Evolutionary conservation across 2,329 filamentous ascomycete species (phyloP).

Genomic region (Fusarium papillatum): DNA sequence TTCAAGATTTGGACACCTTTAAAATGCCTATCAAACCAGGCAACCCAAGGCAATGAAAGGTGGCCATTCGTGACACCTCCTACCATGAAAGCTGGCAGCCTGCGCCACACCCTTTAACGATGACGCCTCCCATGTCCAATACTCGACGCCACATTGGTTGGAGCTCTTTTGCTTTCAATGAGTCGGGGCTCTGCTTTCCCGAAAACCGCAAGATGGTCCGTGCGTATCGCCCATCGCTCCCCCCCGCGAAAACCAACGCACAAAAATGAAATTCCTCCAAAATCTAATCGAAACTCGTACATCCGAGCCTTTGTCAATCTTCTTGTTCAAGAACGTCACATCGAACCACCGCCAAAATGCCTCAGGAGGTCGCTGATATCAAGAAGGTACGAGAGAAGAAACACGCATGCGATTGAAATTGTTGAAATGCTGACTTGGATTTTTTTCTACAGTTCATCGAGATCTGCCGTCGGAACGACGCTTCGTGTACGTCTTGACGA

Average conservation of each 20-base stretch:
- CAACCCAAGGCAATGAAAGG: conserved; percentile 32
- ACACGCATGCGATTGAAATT: conserved; percentile 4
- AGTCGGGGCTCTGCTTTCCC: conserved; percentile 38
- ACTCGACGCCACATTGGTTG: neutral
- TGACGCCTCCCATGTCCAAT: conserved; percentile 8
- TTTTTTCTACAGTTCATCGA: conserved; percentile 87
- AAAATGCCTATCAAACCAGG: neutral
- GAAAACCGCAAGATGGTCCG: conserved; percentile 40
- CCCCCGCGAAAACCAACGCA: conserved; percentile 48
- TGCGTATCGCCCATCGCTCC: conserved; percentile 26
- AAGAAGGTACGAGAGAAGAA: conserved; percentile 74
- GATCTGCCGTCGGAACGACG: conserved; percentile 99
- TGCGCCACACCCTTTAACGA: conserved; percentile 14
- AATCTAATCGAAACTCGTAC: conserved; percentile 43
- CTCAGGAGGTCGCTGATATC: conserved; percentile 98
- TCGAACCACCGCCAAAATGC: conserved; percentile 82
- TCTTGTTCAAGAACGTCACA: conserved; percentile 43
- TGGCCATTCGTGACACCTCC: conserved; percentile 33
- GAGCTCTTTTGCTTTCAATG: conserved; percentile 35
- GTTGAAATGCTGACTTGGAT: conserved; percentile 46
- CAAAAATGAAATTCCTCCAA: conserved; percentile 50
- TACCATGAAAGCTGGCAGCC: neutral
- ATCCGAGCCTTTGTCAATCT: conserved; percentile 43
- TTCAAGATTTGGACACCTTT: too few species aligned
- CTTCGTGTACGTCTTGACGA: conserved; percentile 84